These are phyloP conservation scores for Vaccinium macrocarpon DNA, from an alignment of 148 eudicot genomes.

Conservation along the genomic window DNA sequence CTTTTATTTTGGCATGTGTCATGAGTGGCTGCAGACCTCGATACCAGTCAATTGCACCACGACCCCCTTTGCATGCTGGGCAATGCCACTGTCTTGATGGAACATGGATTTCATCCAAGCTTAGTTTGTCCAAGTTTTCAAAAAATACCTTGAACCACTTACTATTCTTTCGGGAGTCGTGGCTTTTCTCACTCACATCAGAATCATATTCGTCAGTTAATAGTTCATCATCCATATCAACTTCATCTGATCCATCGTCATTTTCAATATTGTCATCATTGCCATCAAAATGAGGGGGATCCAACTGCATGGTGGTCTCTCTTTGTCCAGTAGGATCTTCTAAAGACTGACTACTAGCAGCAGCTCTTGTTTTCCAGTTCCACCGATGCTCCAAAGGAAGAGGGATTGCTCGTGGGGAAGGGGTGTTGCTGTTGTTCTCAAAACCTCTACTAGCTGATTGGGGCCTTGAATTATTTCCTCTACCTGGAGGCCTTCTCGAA, in stretches of 20 bases:
- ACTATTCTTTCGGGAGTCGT: constrained; percentile 49
- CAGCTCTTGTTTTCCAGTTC: constrained; percentile 30
- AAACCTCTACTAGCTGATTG: constrained; percentile 12
- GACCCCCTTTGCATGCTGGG: constrained; percentile 83
- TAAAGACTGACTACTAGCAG: constrained; percentile 20
- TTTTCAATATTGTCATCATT: constrained; percentile 24
- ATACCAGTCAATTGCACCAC: constrained; percentile 48
- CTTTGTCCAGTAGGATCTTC: constrained; percentile 13
- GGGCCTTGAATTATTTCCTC: constrained; percentile 25
- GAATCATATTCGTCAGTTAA: constrained; percentile 51
- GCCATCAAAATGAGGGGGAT: constrained; percentile 16
- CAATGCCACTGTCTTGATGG: constrained; percentile 77
- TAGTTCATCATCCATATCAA: constrained; percentile 50
- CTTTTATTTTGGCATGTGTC: no score
- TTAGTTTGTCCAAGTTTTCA: constrained; percentile 40
- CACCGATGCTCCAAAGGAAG: constrained; percentile 45
- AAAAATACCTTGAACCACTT: constrained; percentile 50
- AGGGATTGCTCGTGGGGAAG: constrained; percentile 23
- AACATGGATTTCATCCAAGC: constrained; percentile 50
- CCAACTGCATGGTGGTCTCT: constrained; percentile 3
- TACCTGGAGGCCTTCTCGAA: constrained; percentile 14
- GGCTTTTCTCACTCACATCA: constrained; percentile 48
- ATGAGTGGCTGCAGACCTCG: no score
- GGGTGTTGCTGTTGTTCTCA: not conserved
- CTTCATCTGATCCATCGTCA: constrained; percentile 33